Conservation (phyloP, 2,329 filamentous ascomycete genomes). For the Cyphellophora europaea region DNA sequence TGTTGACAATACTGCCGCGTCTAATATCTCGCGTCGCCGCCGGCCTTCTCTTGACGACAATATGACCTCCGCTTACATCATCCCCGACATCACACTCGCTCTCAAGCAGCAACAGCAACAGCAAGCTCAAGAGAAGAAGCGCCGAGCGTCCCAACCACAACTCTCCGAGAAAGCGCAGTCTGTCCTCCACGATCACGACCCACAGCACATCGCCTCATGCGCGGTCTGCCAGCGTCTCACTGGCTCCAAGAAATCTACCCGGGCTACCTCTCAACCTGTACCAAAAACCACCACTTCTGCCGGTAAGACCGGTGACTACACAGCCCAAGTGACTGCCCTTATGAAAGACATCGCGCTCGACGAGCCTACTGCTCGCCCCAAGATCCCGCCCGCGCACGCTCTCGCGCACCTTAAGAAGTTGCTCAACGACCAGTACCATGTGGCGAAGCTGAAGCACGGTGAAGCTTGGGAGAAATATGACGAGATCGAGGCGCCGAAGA, state of each 20-base stretch:
- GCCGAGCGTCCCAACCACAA: constrained; percentile 19
- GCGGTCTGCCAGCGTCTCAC: constrained; percentile 43
- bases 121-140: constrained; percentile 12
- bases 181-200: constrained; percentile 32
- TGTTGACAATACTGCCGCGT: constrained; percentile 25
- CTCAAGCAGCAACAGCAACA: constrained; percentile 9
- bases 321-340: constrained; percentile 15
- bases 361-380: constrained; percentile 51
- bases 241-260: constrained; percentile 22
- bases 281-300: constrained; percentile 12
- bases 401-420: constrained; percentile 77
- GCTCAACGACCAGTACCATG: constrained; percentile 67
- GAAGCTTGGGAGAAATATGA: constrained; percentile 23
- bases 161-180: constrained; percentile 31
- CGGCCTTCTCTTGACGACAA: constrained; percentile 38
- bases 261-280: constrained; percentile 1
- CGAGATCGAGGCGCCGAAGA: constrained; percentile 16
- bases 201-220: constrained; percentile 46
- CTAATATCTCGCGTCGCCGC: constrained; percentile 41
- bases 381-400: constrained; percentile 60
- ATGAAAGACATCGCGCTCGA: constrained; percentile 28
- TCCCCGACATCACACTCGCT: constrained; percentile 51
- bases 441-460: constrained; percentile 63
- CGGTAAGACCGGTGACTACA: constrained; percentile 20
- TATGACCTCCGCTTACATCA: constrained; percentile 56